Conservation (phyloP, 1,284 basidiomycete genomes). For the Sporisorium sorghi region DNA sequence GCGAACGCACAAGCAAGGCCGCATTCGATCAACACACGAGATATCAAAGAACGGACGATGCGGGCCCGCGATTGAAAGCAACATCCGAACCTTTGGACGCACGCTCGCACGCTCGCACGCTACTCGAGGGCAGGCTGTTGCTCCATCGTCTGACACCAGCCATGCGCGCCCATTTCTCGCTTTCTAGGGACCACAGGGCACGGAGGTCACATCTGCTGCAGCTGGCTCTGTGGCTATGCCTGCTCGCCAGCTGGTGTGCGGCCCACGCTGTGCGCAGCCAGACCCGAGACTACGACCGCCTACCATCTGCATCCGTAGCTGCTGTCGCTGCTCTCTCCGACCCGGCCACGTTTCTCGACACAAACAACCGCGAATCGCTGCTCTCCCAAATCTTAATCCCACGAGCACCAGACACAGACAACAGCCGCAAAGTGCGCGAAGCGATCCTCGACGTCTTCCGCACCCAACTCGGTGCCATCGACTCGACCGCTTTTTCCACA, state of each 20-base stretch:
- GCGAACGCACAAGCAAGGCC: not conserved
- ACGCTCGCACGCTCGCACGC: not conserved
- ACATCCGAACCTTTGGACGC: not conserved
- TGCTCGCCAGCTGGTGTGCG: conserved; percentile 3
- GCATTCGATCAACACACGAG: too few relatives aligned
- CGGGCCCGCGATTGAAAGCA: not conserved
- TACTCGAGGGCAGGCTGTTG: conserved; percentile 3
- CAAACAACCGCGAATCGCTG: conserved; percentile 41
- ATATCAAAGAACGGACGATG: not conserved
- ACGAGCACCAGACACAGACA: conserved; percentile 60
- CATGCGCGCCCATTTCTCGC: not conserved
- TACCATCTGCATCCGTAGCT: conserved; percentile 12
- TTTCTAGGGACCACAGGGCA: not conserved
- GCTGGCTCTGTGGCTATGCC: not conserved
- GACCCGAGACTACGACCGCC: conserved; percentile 22
- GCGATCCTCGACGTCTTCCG: conserved; percentile 53
- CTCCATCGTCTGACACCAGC: not conserved
- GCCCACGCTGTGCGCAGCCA: conserved; percentile 37
- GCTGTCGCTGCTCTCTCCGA: conserved; percentile 37
- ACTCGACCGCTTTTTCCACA: conserved; percentile 4
- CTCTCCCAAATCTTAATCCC: conserved; percentile 66
- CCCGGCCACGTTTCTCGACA: conserved; percentile 49
- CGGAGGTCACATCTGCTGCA: not conserved
- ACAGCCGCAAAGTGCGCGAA: conserved; percentile 54
- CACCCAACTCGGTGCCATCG: conserved; percentile 21